Conservation (phyloP, 805 yeast species). For the Candida pini region DNA sequence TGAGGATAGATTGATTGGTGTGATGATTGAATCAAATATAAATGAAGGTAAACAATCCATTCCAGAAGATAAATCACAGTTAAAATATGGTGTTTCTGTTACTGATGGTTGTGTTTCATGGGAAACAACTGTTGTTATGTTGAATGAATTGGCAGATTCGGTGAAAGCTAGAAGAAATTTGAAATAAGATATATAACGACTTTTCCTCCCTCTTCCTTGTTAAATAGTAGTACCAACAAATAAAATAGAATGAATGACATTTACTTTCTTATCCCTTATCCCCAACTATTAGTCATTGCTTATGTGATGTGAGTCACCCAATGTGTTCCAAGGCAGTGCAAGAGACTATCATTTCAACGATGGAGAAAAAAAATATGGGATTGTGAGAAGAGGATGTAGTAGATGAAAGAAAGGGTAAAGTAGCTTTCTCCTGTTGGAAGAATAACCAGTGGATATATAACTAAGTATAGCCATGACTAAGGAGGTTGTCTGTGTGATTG, state of each 20-base stretch:
- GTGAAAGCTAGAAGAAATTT: slow-evolving; percentile 70
- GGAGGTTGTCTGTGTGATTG: slow-evolving; percentile 63
- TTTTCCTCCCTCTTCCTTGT: neutral
- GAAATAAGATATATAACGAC: slow-evolving; percentile 2
- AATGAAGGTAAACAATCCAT: slow-evolving; percentile 87
- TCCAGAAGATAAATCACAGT: slow-evolving; percentile 52
- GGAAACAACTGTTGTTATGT: slow-evolving; percentile 81
- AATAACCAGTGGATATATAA: too few relatives aligned
- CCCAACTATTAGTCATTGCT: too few relatives aligned
- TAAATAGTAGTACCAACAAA: too few relatives aligned
- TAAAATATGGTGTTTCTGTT: slow-evolving; percentile 91
- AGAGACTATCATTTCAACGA: too few relatives aligned
- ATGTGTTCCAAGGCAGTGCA: too few relatives aligned
- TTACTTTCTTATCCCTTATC: too few relatives aligned
- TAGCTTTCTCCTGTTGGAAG: too few relatives aligned
- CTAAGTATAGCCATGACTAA: slow-evolving; percentile 11
- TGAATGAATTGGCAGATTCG: slow-evolving; percentile 73
- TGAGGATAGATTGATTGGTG: slow-evolving; percentile 76
- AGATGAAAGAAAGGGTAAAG: too few relatives aligned
- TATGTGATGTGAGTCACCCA: too few relatives aligned
- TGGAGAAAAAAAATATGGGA: too few relatives aligned
- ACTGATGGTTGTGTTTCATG: slow-evolving; percentile 96
- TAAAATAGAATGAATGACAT: too few relatives aligned
- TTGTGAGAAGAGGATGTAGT: too few relatives aligned
- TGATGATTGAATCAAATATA: slow-evolving; percentile 92